Evolutionary conservation across 2,329 filamentous ascomycete species (phyloP), one percentile per base, ranked within the genome.

Genomic region (Paecilomyces dactylethromorphus): DNA sequence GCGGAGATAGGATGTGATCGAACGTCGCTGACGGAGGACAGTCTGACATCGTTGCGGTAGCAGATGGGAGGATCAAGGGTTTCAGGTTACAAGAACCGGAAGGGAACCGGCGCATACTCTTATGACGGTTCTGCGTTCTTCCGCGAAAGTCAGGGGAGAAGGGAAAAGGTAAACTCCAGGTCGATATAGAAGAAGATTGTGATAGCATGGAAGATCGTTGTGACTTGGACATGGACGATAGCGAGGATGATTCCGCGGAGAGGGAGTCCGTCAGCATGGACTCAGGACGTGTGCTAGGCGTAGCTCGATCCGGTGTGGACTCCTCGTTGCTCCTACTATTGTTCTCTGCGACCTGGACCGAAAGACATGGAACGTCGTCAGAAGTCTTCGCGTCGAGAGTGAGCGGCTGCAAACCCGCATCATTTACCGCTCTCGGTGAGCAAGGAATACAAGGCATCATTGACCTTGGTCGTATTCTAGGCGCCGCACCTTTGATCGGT

Each of bases 51-150:
- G 58, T 55, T n/a, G 58, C 59, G 15, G 56, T 32, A 35, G 60
- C 60, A 8, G 66, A 60, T 0, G 68, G 68, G 24, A 74, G 63
- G 29, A 74, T 65, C 4, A 74, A 61, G 22, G 72, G 71, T 51
- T 73, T 74, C 53, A 74, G 59, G 18, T 70, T 65, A 33, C 66
- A 70, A 6, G 70, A 72, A 1, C 72, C 71, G 11, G 71, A 69
- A 18, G 72, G 68, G 55, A 74, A 74, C 31, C 68, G 68, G 45
- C 72, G 66, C 65, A 71, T 69, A 55, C 68, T 69, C 53, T 68
- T 65, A 33, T 66, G 59, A 32, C 65, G 63, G 31, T 56, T 63
- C 35, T 60, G 63, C 24, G 58, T 60, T 58, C 62, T 68, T 10
- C 59, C 61, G 53, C 63, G 61, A 13, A 59, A 29, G 21, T 68